Base-by-base conservation (phyloP, 306 rosid genomes). In the Citrullus colocynthis region DNA sequence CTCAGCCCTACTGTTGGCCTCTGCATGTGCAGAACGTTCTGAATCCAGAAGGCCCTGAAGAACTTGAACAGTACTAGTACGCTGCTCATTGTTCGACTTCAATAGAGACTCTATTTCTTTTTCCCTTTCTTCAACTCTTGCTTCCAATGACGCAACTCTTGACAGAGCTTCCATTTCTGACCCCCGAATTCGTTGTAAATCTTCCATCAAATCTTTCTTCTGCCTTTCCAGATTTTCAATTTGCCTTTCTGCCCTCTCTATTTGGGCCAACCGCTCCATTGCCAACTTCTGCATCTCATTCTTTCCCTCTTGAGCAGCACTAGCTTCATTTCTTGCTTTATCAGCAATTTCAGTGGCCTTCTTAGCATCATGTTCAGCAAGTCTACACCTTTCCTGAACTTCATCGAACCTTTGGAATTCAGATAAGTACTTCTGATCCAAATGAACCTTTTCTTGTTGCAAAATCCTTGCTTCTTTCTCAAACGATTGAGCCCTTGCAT, bases 1-100 rank as follows among this genome's bases (percentile, higher is more conserved):
- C 71, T 96, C 98, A 1, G 99, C 99, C 80, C 99, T 86, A 80
- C 83, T 86, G 84, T 90, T 91, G 30, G 98, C 99, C 79, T 89
- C 97, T 4, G 92, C 85, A 82, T 89, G 98, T 41, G 99, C 99
- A 39, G 96, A 90, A 3, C 99, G 99, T 76, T 96, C 99, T 6
- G 86, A 79, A 82, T 92, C 96, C 85, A 92, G 79, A 78, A 96
- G 98, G 75, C 88, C 85, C 81, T 93, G 89, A 18, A 96, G 93
- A 85, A 83, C 94, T 77, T 91, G 88, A 58, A 91, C 96, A 1
- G 83, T 93, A 76, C 85, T 87, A 59, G 89, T 82, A 80, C 98
- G 83, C 83, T 92, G 89, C 16, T 86, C 93, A 75, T 92, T 89
- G 82, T 96, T 93, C 6, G 89, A 87, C 79, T 86, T 86, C 81